These are phyloP conservation scores for Erodium moschatum DNA, from an alignment of 441 rosid genomes.

Conservation along the genomic window DNA sequence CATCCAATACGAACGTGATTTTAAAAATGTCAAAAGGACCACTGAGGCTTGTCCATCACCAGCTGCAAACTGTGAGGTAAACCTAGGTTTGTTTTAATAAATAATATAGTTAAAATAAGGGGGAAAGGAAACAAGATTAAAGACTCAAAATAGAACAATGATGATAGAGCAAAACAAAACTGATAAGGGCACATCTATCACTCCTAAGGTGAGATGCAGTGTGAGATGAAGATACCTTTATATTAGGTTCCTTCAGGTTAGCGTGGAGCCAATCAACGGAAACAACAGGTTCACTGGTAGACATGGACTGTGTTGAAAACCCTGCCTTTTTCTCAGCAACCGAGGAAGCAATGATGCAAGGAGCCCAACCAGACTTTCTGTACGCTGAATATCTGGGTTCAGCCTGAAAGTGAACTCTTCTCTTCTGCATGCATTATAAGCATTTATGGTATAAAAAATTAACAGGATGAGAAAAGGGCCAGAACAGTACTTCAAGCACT, in stretches of 20 bases:
- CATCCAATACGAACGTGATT: neutral
- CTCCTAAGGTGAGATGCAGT: neutral
- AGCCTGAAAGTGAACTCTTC: conserved; percentile 28
- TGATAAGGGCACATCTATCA: neutral
- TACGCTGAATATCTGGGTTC: conserved; percentile 19
- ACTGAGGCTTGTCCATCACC: neutral
- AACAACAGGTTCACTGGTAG: conserved; percentile 58
- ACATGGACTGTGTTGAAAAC: conserved; percentile 39
- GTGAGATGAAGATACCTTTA: conserved; percentile 44
- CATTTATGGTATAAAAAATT: neutral
- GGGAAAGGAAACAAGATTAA: neutral
- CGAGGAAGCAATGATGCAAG: conserved; percentile 49
- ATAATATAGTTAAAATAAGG: too few relatives aligned
- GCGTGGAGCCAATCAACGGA: conserved; percentile 91
- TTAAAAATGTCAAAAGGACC: neutral
- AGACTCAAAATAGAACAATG: neutral
- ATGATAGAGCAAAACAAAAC: neutral
- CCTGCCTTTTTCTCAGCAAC: conserved; percentile 25
- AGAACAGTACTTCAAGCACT: too few relatives aligned
- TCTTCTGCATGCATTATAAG: conserved; percentile 31
- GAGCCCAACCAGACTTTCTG: conserved; percentile 27
- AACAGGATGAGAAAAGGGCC: conserved; percentile 6
- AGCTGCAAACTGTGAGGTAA: neutral
- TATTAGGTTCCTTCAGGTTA: conserved; percentile 52
- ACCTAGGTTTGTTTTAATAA: neutral